Evolutionary conservation across 352 stramenopile species (phyloP).

Genomic region (Phytophthora pistaciae): DNA sequence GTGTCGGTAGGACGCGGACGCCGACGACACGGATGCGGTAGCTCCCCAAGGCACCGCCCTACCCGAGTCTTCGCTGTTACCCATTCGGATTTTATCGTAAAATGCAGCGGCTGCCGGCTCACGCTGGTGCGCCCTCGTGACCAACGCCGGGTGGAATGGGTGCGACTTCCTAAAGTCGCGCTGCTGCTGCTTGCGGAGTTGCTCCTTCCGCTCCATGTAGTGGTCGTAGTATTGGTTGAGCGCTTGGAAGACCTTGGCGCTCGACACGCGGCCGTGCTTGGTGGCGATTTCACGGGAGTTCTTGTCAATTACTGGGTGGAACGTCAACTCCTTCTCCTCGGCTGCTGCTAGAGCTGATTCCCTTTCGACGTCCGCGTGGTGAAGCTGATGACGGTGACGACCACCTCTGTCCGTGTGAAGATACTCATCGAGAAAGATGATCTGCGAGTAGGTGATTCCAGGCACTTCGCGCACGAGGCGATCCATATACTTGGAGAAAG

Average conservation of each 20-base stretch:
- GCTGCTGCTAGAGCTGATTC: slow-evolving; percentile 28
- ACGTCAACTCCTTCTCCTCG: slow-evolving; percentile 70
- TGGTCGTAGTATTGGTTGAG: slow-evolving; percentile 83
- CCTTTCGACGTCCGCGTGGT: slow-evolving; percentile 22
- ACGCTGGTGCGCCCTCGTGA: slow-evolving; percentile 55
- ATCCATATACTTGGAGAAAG: slow-evolving; percentile 70
- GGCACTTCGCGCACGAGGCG: slow-evolving; percentile 67
- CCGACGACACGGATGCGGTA: slow-evolving; percentile 18
- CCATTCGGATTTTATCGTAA: slow-evolving; percentile 61
- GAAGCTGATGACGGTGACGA: slow-evolving; percentile 30
- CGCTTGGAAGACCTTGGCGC: slow-evolving; percentile 69
- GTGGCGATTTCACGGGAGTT: slow-evolving; percentile 70
- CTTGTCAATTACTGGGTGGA: slow-evolving; percentile 72
- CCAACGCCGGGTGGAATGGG: slow-evolving; percentile 70
- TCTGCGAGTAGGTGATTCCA: slow-evolving; percentile 75
- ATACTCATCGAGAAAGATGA: slow-evolving; percentile 72
- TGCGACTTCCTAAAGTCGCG: slow-evolving; percentile 66
- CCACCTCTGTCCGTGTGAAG: slow-evolving; percentile 51
- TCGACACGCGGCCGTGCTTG: slow-evolving; percentile 67
- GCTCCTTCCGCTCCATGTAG: slow-evolving; percentile 67
- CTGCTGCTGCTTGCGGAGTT: slow-evolving; percentile 60
- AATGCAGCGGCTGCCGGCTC: slow-evolving; percentile 49
- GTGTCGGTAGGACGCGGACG: slow-evolving; percentile 5
- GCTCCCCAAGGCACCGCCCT: slow-evolving; percentile 3
- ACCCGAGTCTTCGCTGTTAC: slow-evolving; percentile 23